These are phyloP conservation scores for Chaetomidium leptoderma DNA, from an alignment of 495 filamentous ascomycete genomes.

Conservation along the genomic window DNA sequence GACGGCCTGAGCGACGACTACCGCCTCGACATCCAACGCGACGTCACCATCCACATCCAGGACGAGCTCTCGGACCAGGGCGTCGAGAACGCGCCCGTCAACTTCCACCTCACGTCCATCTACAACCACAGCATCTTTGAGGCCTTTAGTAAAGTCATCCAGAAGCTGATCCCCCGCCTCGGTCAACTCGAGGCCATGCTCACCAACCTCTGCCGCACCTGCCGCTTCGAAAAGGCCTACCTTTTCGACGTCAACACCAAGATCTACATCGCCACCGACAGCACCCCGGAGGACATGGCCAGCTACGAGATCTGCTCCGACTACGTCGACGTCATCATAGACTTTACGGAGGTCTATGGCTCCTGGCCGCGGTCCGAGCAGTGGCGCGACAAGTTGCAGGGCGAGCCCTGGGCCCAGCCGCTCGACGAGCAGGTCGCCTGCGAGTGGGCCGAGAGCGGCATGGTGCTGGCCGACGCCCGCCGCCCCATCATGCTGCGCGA, in stretches of 20 bases:
- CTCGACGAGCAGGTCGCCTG: conserved; percentile 60
- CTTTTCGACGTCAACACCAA: conserved; percentile 95
- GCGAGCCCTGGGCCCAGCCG: conserved; percentile 56
- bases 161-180: conserved; percentile 90
- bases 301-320: conserved; percentile 97
- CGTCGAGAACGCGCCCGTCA: conserved; percentile 85
- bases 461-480: conserved; percentile 73
- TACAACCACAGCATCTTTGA: conserved; percentile 98
- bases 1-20: conserved; percentile 94
- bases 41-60: conserved; percentile 93
- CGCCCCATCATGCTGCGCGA: conserved; percentile 79
- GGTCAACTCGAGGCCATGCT: conserved; percentile 87
- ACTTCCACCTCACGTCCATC: conserved; percentile 91
- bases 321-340: conserved; percentile 95
- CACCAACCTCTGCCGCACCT: conserved; percentile 81
- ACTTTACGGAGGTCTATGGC: conserved; percentile 91
- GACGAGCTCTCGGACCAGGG: conserved; percentile 91
- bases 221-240: conserved; percentile 94
- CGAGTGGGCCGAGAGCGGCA: conserved; percentile 70
- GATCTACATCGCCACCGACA: conserved; percentile 96
- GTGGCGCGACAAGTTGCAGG: conserved; percentile 53
- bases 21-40: conserved; percentile 85
- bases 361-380: conserved; percentile 55
- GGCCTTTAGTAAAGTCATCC: conserved; percentile 95
- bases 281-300: conserved; percentile 82